These are phyloP conservation scores for Biancaea sappan DNA, from an alignment of 306 rosid genomes.

Conservation along the genomic window DNA sequence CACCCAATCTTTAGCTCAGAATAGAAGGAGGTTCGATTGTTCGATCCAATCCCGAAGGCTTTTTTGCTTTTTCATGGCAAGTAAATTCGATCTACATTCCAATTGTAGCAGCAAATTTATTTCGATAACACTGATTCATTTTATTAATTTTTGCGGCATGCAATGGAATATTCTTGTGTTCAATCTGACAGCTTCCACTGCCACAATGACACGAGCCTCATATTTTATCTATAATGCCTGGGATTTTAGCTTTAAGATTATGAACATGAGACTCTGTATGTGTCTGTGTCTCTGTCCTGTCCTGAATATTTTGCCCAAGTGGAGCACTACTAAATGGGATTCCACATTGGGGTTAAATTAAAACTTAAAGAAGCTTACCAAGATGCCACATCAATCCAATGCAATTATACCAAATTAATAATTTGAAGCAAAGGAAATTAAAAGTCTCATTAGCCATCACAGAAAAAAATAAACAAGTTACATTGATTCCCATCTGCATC, in stretches of 20 bases:
- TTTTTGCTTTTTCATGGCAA: background rate
- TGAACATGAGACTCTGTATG: no score
- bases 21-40: background rate
- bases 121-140: background rate
- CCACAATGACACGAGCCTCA: constrained; percentile 19
- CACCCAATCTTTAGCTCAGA: background rate
- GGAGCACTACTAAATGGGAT: constrained; percentile 38
- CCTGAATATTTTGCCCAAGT: constrained; percentile 19
- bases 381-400: constrained; percentile 27
- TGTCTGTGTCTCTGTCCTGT: constrained; percentile 8
- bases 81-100: background rate
- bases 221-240: no score
- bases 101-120: background rate
- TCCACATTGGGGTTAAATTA: background rate
- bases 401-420: constrained; percentile 4
- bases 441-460: background rate
- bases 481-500: background rate
- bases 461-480: background rate
- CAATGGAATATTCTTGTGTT: background rate
- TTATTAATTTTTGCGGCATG: background rate
- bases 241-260: no score
- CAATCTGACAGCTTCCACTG: background rate
- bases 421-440: background rate
- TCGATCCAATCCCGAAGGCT: no score
- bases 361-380: constrained; percentile 27